Evolutionary conservation across 768 basidiomycete species (phyloP).

Genomic region (Lactarius tabidus): DNA sequence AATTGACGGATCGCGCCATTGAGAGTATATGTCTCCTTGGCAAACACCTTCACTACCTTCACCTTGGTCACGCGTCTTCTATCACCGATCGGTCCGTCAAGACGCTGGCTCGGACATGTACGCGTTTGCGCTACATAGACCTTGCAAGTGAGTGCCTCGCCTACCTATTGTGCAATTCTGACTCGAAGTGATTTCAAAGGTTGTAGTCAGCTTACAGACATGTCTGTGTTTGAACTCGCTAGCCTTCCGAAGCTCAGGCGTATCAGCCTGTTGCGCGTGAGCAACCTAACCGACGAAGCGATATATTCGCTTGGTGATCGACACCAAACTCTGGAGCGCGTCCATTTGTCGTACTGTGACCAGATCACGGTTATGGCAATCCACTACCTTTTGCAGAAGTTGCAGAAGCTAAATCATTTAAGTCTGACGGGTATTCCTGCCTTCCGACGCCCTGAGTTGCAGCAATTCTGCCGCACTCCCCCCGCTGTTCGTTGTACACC

Average conservation of each 20-base stretch:
- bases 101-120: constrained; percentile 79
- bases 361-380: constrained; percentile 90
- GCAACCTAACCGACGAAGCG: constrained; percentile 90
- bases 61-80: constrained; percentile 85
- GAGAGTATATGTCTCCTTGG: constrained; percentile 83
- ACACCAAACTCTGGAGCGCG: constrained; percentile 84
- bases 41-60: constrained; percentile 91
- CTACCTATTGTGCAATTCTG: constrained; percentile 16
- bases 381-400: constrained; percentile 81
- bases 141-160: constrained; percentile 72
- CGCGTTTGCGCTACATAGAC: constrained; percentile 90
- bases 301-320: constrained; percentile 85
- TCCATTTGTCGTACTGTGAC: constrained; percentile 96
- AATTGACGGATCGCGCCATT: constrained; percentile 77
- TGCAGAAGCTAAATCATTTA: constrained; percentile 90
- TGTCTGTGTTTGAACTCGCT: constrained; percentile 90
- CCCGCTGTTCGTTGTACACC: constrained; percentile 58
- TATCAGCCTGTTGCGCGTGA: constrained; percentile 91
- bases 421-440: constrained; percentile 96
- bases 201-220: constrained; percentile 83
- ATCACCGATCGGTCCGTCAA: constrained; percentile 90
- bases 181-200: constrained; percentile 42
- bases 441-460: constrained; percentile 80
- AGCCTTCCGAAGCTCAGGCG: constrained; percentile 85
- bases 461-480: constrained; percentile 84